Base-by-base conservation (phyloP, 2,329 filamentous ascomycete genomes). In the Exophiala viscosa region DNA sequence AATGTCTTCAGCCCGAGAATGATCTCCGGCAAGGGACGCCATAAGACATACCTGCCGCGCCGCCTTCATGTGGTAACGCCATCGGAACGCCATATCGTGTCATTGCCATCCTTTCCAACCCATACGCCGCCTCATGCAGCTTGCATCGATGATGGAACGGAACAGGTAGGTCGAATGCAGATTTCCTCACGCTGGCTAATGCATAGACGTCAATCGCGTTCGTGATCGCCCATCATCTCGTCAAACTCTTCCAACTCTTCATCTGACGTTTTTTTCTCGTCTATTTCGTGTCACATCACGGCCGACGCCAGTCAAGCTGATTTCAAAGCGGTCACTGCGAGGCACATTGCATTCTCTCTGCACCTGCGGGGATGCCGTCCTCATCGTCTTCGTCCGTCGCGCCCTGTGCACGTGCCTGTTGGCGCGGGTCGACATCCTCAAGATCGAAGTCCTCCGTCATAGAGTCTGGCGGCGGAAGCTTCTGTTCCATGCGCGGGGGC, bases 391-490 rank as follows among this genome's bases (percentile, higher is more conserved):
- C 87, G 1, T 89, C 86, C 49, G 76, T 76, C 59, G 82, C 84
- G 54, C 84, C 85, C 60, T 87, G 86, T 40, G 86, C 87, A 61
- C 86, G 80, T 48, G 80, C 80, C 66, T 82, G 79, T 32, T 77
- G 72, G 65, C 79, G 82, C 38, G 79, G 73, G 64, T 96, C 92
- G 38, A 95, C 78, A 55, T 95, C 88, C 71, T 97, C 90, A 32
- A 97, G 80, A 45, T 87, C 83, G 64, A 86, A 95, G 63, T 89
- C 86, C 67, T 99, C 93, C 15, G 87, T 88, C 90, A 97, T 96
- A 31, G 87, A 85, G 67, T 97, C 91, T 23, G 78, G 65, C 4
- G 92, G 90, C 42, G 90, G 87, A 18, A 81, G 72, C 50, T 80
- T 75, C 68, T 87, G 79, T 35, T 85, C 69, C 35, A 81, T 70